Percentiles rank a stretch among this genome's conserved stretches.
Conservation (phyloP, 495 filamentous ascomycete genomes). For the Penicillium soppii region DNA sequence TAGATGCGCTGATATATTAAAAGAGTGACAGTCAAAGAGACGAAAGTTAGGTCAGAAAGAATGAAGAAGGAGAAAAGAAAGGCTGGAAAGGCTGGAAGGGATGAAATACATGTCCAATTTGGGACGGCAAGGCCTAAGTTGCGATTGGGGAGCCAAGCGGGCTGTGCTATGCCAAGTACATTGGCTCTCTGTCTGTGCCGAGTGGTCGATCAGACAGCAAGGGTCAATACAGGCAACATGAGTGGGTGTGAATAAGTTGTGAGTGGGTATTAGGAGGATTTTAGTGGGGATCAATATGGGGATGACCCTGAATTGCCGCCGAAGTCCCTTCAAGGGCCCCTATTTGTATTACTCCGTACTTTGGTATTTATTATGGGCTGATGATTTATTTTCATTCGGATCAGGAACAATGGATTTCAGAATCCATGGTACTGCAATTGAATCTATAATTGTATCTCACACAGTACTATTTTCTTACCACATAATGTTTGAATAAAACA, state of each 20-base stretch:
- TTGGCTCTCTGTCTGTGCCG: constrained; percentile 4
- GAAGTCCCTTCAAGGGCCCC: background rate
- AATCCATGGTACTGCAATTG: no score
- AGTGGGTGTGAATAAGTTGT: background rate
- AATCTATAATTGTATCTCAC: no score
- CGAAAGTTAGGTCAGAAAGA: constrained; percentile 24
- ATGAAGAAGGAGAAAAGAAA: constrained; percentile 28
- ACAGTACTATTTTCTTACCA: no score
- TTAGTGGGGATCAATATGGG: background rate
- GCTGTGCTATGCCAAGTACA: constrained; percentile 10
- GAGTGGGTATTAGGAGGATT: background rate
- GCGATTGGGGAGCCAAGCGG: background rate
- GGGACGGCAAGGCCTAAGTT: background rate
- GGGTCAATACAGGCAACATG: constrained; percentile 1
- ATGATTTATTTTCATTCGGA: no score
- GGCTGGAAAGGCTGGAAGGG: constrained; percentile 33
- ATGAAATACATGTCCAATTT: constrained; percentile 12
- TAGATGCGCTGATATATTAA: constrained; percentile 10
- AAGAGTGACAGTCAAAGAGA: constrained; percentile 21
- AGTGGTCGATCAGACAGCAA: constrained; percentile 16
- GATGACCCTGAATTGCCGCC: background rate
- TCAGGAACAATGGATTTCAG: no score
- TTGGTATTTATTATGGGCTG: background rate
- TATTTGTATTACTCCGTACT: background rate
- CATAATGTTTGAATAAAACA: background rate